Base-by-base conservation (phyloP, 2,329 filamentous ascomycete genomes). In the Fusarium oxysporum region DNA sequence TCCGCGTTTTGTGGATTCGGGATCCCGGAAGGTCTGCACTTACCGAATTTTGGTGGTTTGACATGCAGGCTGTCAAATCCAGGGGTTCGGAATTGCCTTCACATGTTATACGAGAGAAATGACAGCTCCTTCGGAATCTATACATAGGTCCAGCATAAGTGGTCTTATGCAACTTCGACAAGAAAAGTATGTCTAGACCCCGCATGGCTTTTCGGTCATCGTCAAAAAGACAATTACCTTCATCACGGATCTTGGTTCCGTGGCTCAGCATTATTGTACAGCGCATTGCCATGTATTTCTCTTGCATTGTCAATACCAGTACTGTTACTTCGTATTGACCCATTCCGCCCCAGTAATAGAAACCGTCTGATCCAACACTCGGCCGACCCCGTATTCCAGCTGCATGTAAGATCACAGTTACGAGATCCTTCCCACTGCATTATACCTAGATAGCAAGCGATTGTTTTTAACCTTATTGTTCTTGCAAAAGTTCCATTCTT, bases 1-100 rank as follows among this genome's bases (percentile, higher is more conserved):
- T 54, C 50, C 50, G 50, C 33, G 50, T 17, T 54, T 40, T 54
- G 50, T 54, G 50, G 50, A 38, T n/a, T 54, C 32, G 33, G 33
- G 33, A 40, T 10, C 33, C 50, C 50, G 50, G 50, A 54, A 12
- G 33, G 14, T 38, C 1, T 40, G 14, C 19, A 28, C 0, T 28
- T 30, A 28, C 50, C 23, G 23, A 54, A 9, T 9, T 21, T 38
- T 23, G 3, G 25, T 17, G 13, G 23, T 28, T 54, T 54, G 23
- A 40, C 33, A 28, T 38, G 50, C 50, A 23, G 14, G 50, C 33
- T 17, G 13, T 16, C 16, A 11, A 2, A 40, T 28, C 7, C 50
- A 54, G 33, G 50, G 33, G 50, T 7, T 7, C 6, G n/a, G 23
- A 16, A 38, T 17, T 1, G 23, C 13, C 23, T 38, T n/a, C 5